Evolutionary conservation across 2,329 filamentous ascomycete species (phyloP).

Genomic region (Pestalotiopsis sp.): DNA sequence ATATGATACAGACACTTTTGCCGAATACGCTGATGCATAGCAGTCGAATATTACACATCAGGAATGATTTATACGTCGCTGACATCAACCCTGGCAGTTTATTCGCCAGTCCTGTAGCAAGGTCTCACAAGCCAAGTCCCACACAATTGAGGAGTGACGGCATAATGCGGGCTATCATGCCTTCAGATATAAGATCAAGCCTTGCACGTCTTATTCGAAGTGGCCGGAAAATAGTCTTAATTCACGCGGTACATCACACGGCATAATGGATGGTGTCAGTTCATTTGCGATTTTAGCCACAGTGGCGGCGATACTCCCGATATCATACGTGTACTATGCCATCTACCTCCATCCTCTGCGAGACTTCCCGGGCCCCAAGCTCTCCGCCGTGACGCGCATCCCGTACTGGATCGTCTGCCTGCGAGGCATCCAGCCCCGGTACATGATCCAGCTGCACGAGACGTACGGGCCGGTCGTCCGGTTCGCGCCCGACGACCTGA

Average conservation of each 20-base stretch:
- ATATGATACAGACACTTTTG: too few relatives aligned
- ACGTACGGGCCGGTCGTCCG: constrained; percentile 21
- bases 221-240: too few relatives aligned
- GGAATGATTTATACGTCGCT: too few relatives aligned
- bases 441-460: constrained; percentile 16
- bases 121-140: too few relatives aligned
- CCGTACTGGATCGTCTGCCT: constrained; percentile 22
- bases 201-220: too few relatives aligned
- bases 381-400: constrained; percentile 19
- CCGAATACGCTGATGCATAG: too few relatives aligned
- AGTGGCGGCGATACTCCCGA: not conserved
- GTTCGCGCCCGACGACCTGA: constrained; percentile 21
- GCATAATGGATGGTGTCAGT: not conserved
- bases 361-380: constrained; percentile 24
- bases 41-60: too few relatives aligned
- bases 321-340: constrained; percentile 12
- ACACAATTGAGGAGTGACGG: too few relatives aligned
- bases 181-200: too few relatives aligned
- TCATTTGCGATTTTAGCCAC: not conserved
- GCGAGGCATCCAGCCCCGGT: constrained; percentile 18
- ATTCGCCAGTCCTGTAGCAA: too few relatives aligned
- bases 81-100: too few relatives aligned
- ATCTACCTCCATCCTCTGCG: constrained; percentile 26
- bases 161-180: too few relatives aligned
- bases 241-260: not conserved